Evolutionary conservation across 768 basidiomycete species (phyloP).

Genomic region (Rossbeevera mucosa): DNA sequence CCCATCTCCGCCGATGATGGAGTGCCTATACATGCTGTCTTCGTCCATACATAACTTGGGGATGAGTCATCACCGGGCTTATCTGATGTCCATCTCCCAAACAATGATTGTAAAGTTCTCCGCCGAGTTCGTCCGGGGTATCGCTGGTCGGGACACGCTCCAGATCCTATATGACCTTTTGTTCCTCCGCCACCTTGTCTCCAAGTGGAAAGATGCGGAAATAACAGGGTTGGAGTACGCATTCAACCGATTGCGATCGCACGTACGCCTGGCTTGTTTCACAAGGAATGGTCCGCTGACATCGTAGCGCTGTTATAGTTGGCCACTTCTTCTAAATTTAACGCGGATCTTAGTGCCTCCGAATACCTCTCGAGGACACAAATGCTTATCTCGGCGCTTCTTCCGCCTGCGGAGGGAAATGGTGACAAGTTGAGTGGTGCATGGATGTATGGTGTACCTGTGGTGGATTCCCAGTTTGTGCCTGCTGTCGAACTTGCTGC

Average conservation of each 20-base stretch:
- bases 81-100: conserved; percentile 34
- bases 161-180: conserved; percentile 44
- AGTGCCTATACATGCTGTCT: conserved; percentile 51
- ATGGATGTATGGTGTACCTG: conserved; percentile 50
- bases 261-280: conserved; percentile 23
- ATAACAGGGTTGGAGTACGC: conserved; percentile 24
- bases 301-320: conserved; percentile 13
- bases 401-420: conserved; percentile 38
- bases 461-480: conserved; percentile 49
- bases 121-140: conserved; percentile 27
- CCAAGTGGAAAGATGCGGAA: conserved; percentile 24
- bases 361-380: conserved; percentile 56
- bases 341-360: conserved; percentile 29
- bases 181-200: conserved; percentile 43
- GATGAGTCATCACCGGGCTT: conserved; percentile 35
- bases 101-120: conserved; percentile 39
- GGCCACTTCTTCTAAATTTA: conserved; percentile 3
- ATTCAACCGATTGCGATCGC: conserved; percentile 21
- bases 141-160: conserved; percentile 28
- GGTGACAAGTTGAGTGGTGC: conserved; percentile 41
- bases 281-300: conserved; percentile 3
- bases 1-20: conserved; percentile 52
- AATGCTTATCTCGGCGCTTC: conserved; percentile 54
- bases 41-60: conserved; percentile 55
- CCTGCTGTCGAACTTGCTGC: conserved; percentile 62